Evolutionary conservation across 768 basidiomycete genomes (phyloP).

Genomic region (Imleria badia): DNA sequence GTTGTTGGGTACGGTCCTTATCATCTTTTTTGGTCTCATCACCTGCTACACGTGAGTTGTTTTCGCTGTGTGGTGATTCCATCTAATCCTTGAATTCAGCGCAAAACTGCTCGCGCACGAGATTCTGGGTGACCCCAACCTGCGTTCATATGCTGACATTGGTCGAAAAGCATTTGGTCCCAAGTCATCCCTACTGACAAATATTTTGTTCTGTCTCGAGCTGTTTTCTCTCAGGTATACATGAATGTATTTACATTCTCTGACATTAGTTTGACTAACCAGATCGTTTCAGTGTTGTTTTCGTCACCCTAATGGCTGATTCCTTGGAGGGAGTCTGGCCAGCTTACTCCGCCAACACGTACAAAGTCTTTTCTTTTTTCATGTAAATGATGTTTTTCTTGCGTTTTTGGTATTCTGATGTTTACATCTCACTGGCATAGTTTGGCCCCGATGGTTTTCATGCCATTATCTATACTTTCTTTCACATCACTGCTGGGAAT

Average conservation of each 20-base stretch:
- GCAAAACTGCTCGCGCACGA: slow-evolving; percentile 84
- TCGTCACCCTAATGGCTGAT: slow-evolving; percentile 90
- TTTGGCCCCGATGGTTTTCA: slow-evolving; percentile 78
- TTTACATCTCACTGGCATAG: slow-evolving; percentile 38
- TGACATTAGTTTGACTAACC: background rate
- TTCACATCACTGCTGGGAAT: slow-evolving; percentile 88
- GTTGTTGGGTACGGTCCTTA: slow-evolving; percentile 71
- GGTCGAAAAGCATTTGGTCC: slow-evolving; percentile 86
- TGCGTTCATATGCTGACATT: slow-evolving; percentile 88
- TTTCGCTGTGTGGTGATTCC: background rate
- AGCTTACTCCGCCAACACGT: slow-evolving; percentile 60
- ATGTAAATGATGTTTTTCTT: slow-evolving; percentile 48
- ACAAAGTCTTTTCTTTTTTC: slow-evolving; percentile 71
- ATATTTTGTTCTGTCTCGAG: slow-evolving; percentile 80
- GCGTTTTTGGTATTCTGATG: background rate
- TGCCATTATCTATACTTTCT: slow-evolving; percentile 84
- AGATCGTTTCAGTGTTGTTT: slow-evolving; percentile 58
- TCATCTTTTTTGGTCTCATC: slow-evolving; percentile 73
- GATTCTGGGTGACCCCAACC: slow-evolving; percentile 63
- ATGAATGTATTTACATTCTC: background rate
- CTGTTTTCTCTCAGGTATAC: slow-evolving; percentile 77
- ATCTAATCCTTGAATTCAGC: slow-evolving; percentile 39
- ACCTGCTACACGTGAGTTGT: slow-evolving; percentile 85
- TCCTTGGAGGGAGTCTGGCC: slow-evolving; percentile 77
- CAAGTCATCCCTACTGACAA: slow-evolving; percentile 62